Percentiles rank a stretch among this genome's conserved stretches.
Evolutionary conservation across 2,329 filamentous ascomycete species (phyloP).

Genomic region (Trichoderma oligosporum): DNA sequence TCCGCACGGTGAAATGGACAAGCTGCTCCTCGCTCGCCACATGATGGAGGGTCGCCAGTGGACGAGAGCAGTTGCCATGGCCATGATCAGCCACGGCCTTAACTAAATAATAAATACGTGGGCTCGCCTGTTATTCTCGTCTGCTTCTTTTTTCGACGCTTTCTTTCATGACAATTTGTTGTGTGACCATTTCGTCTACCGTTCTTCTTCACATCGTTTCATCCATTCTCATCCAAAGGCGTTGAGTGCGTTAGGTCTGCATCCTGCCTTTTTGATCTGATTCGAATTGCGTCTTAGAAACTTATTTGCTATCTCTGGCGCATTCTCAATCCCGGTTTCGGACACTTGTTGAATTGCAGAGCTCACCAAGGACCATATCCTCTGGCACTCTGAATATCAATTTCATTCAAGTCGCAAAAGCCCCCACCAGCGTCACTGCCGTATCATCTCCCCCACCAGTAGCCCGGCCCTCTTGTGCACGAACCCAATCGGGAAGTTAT

Average conservation of each 20-base stretch:
- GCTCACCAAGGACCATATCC: not conserved
- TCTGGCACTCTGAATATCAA: constrained; percentile 1
- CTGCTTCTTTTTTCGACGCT: not conserved
- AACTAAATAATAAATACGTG: constrained; percentile 16
- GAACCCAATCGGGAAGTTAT: not conserved
- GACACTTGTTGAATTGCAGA: not conserved
- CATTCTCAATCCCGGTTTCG: not conserved
- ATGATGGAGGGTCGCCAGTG: constrained; percentile 33
- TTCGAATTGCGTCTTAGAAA: constrained; percentile 8
- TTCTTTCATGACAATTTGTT: not conserved
- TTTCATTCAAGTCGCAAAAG: not conserved
- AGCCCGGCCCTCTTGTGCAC: not conserved
- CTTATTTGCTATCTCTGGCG: not conserved
- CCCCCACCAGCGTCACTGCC: not conserved
- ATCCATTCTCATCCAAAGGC: not conserved
- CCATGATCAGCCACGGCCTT: constrained; percentile 7
- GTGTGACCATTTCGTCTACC: not conserved
- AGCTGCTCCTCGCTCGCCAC: constrained; percentile 17
- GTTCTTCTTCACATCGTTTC: not conserved
- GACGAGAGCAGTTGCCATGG: constrained; percentile 23
- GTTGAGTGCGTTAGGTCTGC: constrained; percentile 7
- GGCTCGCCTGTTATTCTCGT: constrained; percentile 1
- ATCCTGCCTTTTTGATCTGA: constrained; percentile 10
- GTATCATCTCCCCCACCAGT: not conserved
- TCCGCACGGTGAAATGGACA: constrained; percentile 10